Evolutionary conservation across 495 filamentous ascomycete genomes (phyloP), one percentile per base, ranked within the genome.

Genomic region (Xylaria sp.): DNA sequence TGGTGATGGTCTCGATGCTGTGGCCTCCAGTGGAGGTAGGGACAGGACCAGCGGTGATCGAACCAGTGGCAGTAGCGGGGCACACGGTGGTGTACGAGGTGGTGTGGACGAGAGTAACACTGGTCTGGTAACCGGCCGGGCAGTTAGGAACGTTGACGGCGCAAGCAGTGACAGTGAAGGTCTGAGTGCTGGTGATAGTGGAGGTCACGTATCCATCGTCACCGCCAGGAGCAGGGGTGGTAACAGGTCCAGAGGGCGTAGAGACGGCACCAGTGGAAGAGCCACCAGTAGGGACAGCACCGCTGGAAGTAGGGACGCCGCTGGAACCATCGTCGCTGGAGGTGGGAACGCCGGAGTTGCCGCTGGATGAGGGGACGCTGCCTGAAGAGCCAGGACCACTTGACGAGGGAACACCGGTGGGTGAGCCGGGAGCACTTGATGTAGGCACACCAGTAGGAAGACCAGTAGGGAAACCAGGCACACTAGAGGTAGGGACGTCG

Each of bases 111-210:
- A 80, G 21, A 46, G 79, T 80, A 5, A 73, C 75, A 11, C 76
- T 76, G 53, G 78, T 76, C 58, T 74, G 70, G 67, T 79, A 78
- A 26, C 73, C 73, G 61, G 76, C 72, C 15, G 79, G 79, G 76
- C 79, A 80, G 77, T 80, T 80, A 53, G 76, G 61, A 24, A 80
- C 76, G 8, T 70, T 72, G 31, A 72, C 79, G 43, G 73, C 76
- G 64, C 79, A 80, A 41, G 74, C 73, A 29, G 77, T 79, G 58
- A 80, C 65, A 24, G 79, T 80, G 75, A 72, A 80, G 43, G 74
- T 77, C 63, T 72, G 58, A 21, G 70, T 72, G 71, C 68, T 71
- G 63, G 69, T 71, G 61, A 76, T 29, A 46, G 79, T 80, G 2
- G 73, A 74, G 17, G 78, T 80, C 7, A 70, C 68, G 6, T 57